Base-by-base conservation (phyloP, 805 yeast genomes). In the Jamesozyma hellenica region DNA sequence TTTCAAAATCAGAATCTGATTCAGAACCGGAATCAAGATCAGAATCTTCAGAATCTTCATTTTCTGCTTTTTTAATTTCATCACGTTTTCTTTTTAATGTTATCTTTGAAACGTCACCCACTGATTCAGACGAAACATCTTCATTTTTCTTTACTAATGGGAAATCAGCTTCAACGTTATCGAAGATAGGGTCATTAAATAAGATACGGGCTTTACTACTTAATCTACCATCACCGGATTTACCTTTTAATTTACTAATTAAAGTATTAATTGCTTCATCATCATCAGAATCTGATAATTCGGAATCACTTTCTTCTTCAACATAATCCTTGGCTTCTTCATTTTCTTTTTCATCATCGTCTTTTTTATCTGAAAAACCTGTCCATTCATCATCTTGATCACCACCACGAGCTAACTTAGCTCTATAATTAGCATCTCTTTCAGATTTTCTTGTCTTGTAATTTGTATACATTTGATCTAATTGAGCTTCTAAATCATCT, bases 361-460 rank as follows among this genome's bases (percentile, higher is more conserved):
- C 61, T 12, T 62, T 66, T 31, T 70, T 70, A 13, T 72, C 78
- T 27, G 67, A 57, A 42, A 83, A 77, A 45, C 92, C 92, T 34
- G 78, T 80, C 92, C 92, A 83, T 36, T 71, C 74, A 41, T 76
- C 85, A 47, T 81, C 92, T 49, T 77, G 77, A 39, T 68, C 82
- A 48, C 79, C 87, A 28, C 85, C 88, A 61, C 92, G 73, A 28
- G 80, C 77, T 52, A 70, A 67, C 54, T 77, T 82, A 18, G 90
- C 87, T 49, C 74, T 71, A 51, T 68, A 71, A 36, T 74, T 79
- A 9, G 87, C 79, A 58, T 80, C 81, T 49, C 74, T 72, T 56
- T 82, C 87, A 25, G 82, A 69, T 56, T 68, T 74, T 49, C 75
- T 66, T 44, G 75, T 72, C 61, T 84, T 84, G 58, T 75, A 86